Percentiles rank a stretch among this genome's conserved stretches.
These are phyloP conservation scores for Niebla homalea DNA, from an alignment of 495 filamentous ascomycete species.

Conservation along the genomic window DNA sequence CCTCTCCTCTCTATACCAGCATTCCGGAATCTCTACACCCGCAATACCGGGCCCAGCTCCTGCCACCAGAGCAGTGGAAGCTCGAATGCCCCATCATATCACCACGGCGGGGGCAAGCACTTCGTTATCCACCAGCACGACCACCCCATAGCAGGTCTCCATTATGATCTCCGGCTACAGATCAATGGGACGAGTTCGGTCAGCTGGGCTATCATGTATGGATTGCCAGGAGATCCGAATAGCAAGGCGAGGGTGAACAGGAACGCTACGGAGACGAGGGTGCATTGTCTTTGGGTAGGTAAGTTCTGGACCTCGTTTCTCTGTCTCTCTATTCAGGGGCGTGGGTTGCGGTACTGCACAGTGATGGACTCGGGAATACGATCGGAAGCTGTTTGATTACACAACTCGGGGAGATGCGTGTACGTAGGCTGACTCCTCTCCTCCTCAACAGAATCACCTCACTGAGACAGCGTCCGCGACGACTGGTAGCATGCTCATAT, in stretches of 20 bases:
- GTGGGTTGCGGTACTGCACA: neutral
- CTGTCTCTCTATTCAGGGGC: neutral
- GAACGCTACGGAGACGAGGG: conserved; percentile 54
- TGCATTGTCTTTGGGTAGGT: conserved; percentile 53
- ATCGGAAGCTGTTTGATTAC: conserved; percentile 4
- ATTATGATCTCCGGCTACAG: conserved; percentile 55
- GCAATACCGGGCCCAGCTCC: conserved; percentile 17
- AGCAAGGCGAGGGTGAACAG: conserved; percentile 33
- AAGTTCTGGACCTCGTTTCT: neutral
- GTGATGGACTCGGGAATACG: conserved; percentile 5
- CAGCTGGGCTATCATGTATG: conserved; percentile 55
- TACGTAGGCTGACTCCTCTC: too few relatives aligned
- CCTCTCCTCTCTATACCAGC: conserved; percentile 30
- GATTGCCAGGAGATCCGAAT: conserved; percentile 50
- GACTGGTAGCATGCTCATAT: conserved; percentile 54
- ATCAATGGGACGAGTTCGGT: conserved; percentile 50
- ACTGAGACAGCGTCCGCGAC: conserved; percentile 46
- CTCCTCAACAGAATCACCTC: conserved; percentile 42
- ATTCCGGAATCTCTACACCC: conserved; percentile 40
- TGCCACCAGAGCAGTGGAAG: too few relatives aligned
- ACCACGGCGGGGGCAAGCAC: conserved; percentile 37
- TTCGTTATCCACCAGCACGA: conserved; percentile 61
- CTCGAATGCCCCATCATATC: neutral
- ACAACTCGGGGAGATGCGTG: too few relatives aligned
- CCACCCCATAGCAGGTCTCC: conserved; percentile 49